Evolutionary conservation across 73 alveolate species (phyloP), one percentile per base, ranked within the genome.

Genomic region (Stentor roeselii): DNA sequence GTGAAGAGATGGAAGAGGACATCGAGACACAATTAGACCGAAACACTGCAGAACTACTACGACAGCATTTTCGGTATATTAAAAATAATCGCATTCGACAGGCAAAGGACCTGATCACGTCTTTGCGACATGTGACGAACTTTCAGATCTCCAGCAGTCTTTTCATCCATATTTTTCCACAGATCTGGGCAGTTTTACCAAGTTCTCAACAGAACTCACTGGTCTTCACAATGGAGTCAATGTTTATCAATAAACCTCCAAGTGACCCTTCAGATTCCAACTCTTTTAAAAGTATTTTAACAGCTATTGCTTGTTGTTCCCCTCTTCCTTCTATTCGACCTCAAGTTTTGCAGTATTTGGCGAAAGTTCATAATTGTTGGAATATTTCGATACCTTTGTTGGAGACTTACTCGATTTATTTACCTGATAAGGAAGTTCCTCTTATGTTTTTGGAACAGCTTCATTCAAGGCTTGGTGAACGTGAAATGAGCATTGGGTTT

Each of bases 1-100:
- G 34, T 67, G 80, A 67, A 15, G 80, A 67, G 14, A 67, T 67
- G 80, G 80, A 67, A 30, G 80, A 67, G 34, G 80, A 67, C 11
- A 32, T 32, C 3, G 80, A 67, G 27, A 21, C 41, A 32, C 27
- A 27, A 32, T 27, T 67, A 40, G 80, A 67, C 2, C 21, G 80
- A 67, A 32, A 67, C 34, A 67, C 37, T 0, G 80, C 80, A 0
- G 80, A 67, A 40, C 34, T 67, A 11, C 2, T 67, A 2, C 21
- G 80, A 32, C 80, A 67, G 80, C 80, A 67, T 2, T 21, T 67
- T 21, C 14, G 41, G 37, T 67, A 67, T 2, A 67, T 67, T 30
- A 67, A 21, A 0, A 21, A 67, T 30, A 30, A 67, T 21, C n/a
- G 37, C 15, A 32, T 34, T 21, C 21, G 34, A 34, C 34, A 67